Percentiles rank a stretch among this genome's conserved stretches.
Conservation (phyloP, 441 rosid species). For the Erysimum pusillum region DNA sequence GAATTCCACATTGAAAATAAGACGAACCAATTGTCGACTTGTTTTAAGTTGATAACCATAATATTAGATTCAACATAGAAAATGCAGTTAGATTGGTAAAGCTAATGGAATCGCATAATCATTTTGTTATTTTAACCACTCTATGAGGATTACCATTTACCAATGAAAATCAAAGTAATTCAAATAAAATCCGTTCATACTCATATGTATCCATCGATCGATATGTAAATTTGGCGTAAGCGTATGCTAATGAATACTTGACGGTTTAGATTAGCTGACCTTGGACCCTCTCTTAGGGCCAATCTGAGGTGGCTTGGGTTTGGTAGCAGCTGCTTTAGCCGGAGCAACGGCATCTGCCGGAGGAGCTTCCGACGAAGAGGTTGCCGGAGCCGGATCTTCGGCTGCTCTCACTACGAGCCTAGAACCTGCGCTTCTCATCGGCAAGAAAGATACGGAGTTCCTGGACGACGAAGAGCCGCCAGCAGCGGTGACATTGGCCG, state of each 20-base stretch:
- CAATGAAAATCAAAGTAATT: too few relatives aligned
- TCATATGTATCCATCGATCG: neutral
- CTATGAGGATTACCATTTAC: too few relatives aligned
- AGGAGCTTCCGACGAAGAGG: conserved; percentile 43
- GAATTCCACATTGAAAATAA: too few relatives aligned
- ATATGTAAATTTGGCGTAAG: neutral
- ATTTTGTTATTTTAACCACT: too few relatives aligned
- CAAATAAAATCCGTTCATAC: neutral
- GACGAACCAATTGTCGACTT: too few relatives aligned
- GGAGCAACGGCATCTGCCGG: conserved; percentile 56
- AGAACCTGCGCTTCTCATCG: conserved; percentile 56
- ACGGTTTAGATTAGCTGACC: conserved; percentile 50
- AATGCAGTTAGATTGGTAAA: too few relatives aligned
- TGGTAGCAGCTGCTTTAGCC: conserved; percentile 54
- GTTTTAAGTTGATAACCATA: too few relatives aligned
- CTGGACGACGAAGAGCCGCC: conserved; percentile 50
- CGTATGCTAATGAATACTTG: conserved; percentile 6
- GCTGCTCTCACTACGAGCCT: conserved; percentile 73
- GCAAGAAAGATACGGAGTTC: conserved; percentile 56
- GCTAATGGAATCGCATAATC: too few relatives aligned
- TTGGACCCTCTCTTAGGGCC: conserved; percentile 97
- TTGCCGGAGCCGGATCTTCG: conserved; percentile 58
- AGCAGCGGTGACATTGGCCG: conserved; percentile 57
- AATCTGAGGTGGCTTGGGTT: conserved; percentile 81
- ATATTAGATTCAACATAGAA: too few relatives aligned